A percentile compares a stretch with the other conserved stretches of the same genome.
Conservation (phyloP, 2,329 filamentous ascomycete genomes). For the Pleurostoma richardsiae region DNA sequence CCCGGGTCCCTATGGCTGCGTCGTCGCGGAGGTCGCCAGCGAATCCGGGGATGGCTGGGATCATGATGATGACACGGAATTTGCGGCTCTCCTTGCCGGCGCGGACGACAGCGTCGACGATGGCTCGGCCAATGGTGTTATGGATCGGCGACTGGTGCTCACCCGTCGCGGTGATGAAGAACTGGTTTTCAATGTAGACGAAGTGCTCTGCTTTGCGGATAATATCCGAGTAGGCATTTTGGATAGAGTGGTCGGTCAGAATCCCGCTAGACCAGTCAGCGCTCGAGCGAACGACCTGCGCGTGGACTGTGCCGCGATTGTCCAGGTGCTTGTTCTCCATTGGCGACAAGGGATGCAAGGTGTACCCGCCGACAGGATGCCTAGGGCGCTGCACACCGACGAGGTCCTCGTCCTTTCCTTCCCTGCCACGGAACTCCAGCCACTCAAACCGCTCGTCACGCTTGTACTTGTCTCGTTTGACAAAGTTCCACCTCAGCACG, state of each 20-base stretch:
- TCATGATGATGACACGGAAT: slow-evolving; percentile 85
- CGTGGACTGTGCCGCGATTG: slow-evolving; percentile 68
- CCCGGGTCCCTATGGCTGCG: slow-evolving; percentile 78
- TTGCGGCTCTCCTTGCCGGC: slow-evolving; percentile 80
- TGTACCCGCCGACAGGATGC: slow-evolving; percentile 83
- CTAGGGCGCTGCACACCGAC: slow-evolving; percentile 84
- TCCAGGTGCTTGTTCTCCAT: slow-evolving; percentile 60
- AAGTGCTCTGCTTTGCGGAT: slow-evolving; percentile 87
- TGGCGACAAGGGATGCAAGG: slow-evolving; percentile 71
- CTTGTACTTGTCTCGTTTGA: slow-evolving; percentile 98
- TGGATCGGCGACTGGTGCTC: slow-evolving; percentile 81
- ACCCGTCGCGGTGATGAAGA: slow-evolving; percentile 93
- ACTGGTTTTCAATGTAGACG: slow-evolving; percentile 98
- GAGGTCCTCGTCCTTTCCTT: slow-evolving; percentile 76
- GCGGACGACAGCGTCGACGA: slow-evolving; percentile 82
- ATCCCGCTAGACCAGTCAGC: slow-evolving; percentile 94
- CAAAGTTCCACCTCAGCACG: slow-evolving; percentile 89
- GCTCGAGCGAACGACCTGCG: slow-evolving; percentile 85
- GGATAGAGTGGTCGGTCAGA: slow-evolving; percentile 76
- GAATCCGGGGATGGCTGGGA: slow-evolving; percentile 90
- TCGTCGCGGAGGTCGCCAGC: slow-evolving; percentile 83
- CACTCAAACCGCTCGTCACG: slow-evolving; percentile 79
- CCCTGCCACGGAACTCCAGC: slow-evolving; percentile 72
- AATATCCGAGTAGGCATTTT: slow-evolving; percentile 79
- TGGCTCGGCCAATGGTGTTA: slow-evolving; percentile 82